These are phyloP conservation scores for Jamesozyma rosinii DNA, from an alignment of 805 yeast genomes.

Conservation along the genomic window DNA sequence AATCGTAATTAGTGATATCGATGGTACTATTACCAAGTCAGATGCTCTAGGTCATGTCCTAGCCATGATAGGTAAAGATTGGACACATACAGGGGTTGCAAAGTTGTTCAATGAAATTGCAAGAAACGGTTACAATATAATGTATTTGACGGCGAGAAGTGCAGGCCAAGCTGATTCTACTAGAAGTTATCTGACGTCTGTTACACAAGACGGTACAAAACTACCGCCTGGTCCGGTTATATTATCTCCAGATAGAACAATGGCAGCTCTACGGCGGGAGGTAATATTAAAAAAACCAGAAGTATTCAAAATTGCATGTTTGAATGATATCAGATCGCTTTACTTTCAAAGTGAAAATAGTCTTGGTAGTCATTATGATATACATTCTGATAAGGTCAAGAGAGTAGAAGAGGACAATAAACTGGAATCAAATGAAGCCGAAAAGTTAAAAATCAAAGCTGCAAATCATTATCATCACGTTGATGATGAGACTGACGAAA, in stretches of 20 bases:
- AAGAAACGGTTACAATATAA: constrained; percentile 81
- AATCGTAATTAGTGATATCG: constrained; percentile 92
- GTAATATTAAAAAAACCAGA: constrained; percentile 92
- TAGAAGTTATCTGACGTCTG: constrained; percentile 67
- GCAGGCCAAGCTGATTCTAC: constrained; percentile 94
- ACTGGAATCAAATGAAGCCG: constrained; percentile 2
- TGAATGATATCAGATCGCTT: constrained; percentile 71
- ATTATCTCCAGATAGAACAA: constrained; percentile 88
- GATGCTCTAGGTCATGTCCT: constrained; percentile 95
- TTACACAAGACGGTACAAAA: constrained; percentile 63
- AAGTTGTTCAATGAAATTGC: constrained; percentile 78
- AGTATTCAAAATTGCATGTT: constrained; percentile 96
- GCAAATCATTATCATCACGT: neutral
- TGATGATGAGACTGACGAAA: constrained; percentile 29
- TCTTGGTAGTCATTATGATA: neutral
- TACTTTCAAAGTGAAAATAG: constrained; percentile 33
- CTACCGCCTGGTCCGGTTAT: constrained; percentile 91
- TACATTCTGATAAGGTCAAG: constrained; percentile 14
- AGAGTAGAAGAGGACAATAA: constrained; percentile 8
- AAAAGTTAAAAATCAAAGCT: neutral
- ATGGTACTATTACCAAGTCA: constrained; percentile 94
- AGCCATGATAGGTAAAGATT: constrained; percentile 88
- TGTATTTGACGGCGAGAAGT: constrained; percentile 89
- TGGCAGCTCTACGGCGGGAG: constrained; percentile 88
- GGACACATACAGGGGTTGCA: constrained; percentile 98